Percentiles rank a stretch among this genome's conserved stretches.
Conservation (phyloP, 2,329 filamentous ascomycete species). For the Alternaria tenuissima region DNA sequence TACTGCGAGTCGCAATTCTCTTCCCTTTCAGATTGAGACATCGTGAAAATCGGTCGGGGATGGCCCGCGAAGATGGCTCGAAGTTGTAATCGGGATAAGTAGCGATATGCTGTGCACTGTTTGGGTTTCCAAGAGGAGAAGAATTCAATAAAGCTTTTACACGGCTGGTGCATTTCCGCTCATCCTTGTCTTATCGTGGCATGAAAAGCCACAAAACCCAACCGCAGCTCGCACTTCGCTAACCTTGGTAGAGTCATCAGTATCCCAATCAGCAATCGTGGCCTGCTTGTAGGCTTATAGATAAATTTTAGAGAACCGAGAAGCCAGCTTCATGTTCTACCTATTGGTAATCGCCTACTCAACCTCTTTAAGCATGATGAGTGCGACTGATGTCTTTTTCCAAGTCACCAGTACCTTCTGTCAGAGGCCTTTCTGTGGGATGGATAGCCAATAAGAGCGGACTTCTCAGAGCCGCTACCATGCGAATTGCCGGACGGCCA, state of each 20-base stretch:
- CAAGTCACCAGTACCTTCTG: background rate
- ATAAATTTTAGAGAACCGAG: background rate
- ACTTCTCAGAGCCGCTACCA: background rate
- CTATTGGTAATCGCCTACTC: background rate
- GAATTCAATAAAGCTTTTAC: background rate
- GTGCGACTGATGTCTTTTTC: background rate
- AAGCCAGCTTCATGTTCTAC: background rate
- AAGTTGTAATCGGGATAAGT: background rate
- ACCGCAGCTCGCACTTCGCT: background rate
- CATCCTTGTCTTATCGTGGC: background rate
- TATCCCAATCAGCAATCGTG: background rate
- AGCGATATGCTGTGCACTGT: background rate
- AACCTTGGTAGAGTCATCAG: background rate
- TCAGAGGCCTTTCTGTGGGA: background rate
- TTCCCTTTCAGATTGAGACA: background rate
- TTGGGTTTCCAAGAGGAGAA: background rate
- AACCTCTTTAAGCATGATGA: background rate
- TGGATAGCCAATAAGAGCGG: background rate
- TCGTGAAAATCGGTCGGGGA: background rate
- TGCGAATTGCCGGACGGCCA: background rate
- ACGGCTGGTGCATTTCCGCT: background rate
- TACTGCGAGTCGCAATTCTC: background rate
- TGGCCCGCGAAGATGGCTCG: background rate
- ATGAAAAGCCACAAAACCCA: background rate
- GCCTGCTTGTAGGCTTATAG: background rate